These are phyloP conservation scores for Paraphoma chrysanthemicola DNA, from an alignment of 2,329 filamentous ascomycete species.

Conservation along the genomic window DNA sequence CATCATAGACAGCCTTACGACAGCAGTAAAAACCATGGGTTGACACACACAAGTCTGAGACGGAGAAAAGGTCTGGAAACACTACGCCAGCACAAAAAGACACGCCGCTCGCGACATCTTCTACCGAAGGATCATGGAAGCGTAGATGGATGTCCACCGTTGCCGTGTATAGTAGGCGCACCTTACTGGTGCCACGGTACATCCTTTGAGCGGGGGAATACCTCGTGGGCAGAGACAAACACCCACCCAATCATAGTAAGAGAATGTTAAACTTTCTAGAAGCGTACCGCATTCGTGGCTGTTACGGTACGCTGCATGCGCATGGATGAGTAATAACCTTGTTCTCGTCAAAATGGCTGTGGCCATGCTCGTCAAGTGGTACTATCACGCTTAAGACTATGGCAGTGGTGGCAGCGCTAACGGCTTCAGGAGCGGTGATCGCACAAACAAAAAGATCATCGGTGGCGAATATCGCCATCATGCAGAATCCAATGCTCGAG, in stretches of 20 bases:
- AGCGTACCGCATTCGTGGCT: neutral
- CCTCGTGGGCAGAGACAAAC: neutral
- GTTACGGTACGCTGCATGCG: constrained; percentile 7
- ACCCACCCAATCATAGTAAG: neutral
- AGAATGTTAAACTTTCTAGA: constrained; percentile 5
- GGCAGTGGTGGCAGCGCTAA: neutral
- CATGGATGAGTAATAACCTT: constrained; percentile 12
- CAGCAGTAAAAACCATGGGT: no score
- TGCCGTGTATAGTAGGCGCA: neutral
- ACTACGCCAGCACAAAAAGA: neutral
- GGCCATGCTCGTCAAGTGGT: neutral
- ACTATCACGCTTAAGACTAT: neutral
- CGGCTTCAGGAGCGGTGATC: neutral
- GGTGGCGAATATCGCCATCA: neutral
- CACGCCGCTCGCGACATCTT: neutral
- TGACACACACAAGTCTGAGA: neutral
- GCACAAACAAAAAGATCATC: neutral
- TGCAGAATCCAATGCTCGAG: neutral
- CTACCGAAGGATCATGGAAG: neutral
- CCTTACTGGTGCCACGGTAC: neutral
- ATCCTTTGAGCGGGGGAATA: neutral
- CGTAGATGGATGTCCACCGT: neutral
- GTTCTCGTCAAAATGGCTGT: neutral
- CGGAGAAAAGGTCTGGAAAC: neutral
- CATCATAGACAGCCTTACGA: neutral